phyloP scores from a whole-genome alignment of 176 grass and related monocot genomes.

The Themeda triandra region DNA sequence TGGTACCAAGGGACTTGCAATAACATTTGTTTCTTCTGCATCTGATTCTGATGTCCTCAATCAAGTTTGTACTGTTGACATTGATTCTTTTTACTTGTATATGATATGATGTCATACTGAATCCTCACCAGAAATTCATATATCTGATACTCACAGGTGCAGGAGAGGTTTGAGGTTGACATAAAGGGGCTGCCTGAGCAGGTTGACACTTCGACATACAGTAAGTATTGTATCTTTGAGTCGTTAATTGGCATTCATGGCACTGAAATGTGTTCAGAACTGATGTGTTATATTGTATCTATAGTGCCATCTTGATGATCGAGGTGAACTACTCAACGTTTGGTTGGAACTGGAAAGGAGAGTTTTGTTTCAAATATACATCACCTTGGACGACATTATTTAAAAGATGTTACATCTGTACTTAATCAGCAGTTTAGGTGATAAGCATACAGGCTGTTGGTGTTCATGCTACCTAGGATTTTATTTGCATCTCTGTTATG shows the following conservation, averaged over 20 bases:
- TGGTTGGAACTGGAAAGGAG: not conserved
- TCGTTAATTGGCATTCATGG: not conserved
- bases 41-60: conserved; percentile 95
- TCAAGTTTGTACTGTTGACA: conserved; percentile 39
- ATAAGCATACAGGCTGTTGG: not conserved
- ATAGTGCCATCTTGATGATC: not conserved
- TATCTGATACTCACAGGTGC: conserved; percentile 45
- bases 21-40: conserved; percentile 96
- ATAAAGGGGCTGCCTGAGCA: conserved; percentile 95
- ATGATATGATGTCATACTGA: not conserved
- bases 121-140: not conserved
- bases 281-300: not conserved
- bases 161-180: conserved; percentile 99
- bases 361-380: not conserved
- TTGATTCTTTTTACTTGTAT: not conserved
- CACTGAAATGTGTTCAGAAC: not conserved
- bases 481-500: not conserved
- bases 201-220: conserved; percentile 93
- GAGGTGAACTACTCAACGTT: not conserved
- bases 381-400: not conserved
- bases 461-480: not conserved
- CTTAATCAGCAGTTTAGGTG: not conserved
- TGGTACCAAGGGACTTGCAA: conserved; percentile 94
- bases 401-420: not conserved
- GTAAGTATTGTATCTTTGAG: conserved; percentile 50